A percentile compares a stretch with the other conserved stretches of the same genome.
Evolutionary conservation across 2,329 filamentous ascomycete genomes (phyloP).

Genomic region (Fusarium pseudocircinatum): DNA sequence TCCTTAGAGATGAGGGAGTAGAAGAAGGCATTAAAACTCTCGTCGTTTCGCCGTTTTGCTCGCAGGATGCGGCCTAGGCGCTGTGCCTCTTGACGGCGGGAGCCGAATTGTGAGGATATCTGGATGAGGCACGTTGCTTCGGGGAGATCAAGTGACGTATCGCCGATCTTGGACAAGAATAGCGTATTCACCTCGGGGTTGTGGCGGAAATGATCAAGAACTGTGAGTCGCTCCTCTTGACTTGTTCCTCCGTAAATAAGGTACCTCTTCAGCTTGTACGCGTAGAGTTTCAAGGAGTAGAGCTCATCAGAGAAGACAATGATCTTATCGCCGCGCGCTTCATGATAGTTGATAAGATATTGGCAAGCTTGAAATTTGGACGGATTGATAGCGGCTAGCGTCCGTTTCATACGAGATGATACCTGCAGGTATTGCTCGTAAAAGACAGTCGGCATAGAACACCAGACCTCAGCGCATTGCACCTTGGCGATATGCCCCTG

Average conservation of each 20-base stretch:
- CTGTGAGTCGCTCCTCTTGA: constrained; percentile 84
- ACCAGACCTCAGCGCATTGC: constrained; percentile 99
- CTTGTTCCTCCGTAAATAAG: constrained; percentile 88
- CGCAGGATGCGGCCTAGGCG: constrained; percentile 90
- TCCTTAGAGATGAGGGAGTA: constrained; percentile 98
- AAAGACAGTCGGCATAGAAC: constrained; percentile 98
- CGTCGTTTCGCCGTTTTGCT: constrained; percentile 94
- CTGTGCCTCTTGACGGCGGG: constrained; percentile 94
- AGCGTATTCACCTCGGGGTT: constrained; percentile 90
- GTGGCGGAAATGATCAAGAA: constrained; percentile 94
- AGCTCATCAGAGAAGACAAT: constrained; percentile 99
- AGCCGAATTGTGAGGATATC: constrained; percentile 97
- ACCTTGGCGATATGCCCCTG: constrained; percentile 97
- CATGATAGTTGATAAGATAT: constrained; percentile 98
- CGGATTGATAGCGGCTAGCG: constrained; percentile 95
- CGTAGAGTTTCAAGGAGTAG: constrained; percentile 89
- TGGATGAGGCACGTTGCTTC: constrained; percentile 97
- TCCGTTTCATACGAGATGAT: constrained; percentile 58
- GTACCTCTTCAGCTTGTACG: constrained; percentile 83
- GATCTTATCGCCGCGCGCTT: constrained; percentile 93
- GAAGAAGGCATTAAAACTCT: constrained; percentile 99
- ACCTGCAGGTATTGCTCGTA: constrained; percentile 92
- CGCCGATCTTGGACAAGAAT: constrained; percentile 96
- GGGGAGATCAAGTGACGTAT: constrained; percentile 94
- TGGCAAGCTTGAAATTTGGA: constrained; percentile 97